phyloP scores from a whole-genome alignment of 2,329 filamentous ascomycete species.

The Venturia pyrina region DNA sequence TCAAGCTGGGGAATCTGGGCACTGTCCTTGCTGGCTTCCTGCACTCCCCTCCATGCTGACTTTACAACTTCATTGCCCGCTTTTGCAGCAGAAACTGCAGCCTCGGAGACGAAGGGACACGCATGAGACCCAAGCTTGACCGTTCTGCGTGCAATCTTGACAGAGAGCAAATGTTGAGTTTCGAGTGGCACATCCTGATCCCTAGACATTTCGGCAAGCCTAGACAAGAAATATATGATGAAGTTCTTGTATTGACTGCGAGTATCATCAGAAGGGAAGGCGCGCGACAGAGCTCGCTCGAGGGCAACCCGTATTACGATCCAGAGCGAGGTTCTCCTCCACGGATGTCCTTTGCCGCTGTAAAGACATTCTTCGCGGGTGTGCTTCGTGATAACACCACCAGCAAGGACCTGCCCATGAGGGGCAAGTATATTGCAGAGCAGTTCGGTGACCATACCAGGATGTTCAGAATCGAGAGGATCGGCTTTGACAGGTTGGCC shows the following conservation, averaged over 20 bases:
- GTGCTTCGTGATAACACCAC: not conserved
- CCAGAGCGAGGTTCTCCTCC: not conserved
- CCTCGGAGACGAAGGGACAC: conserved; percentile 33
- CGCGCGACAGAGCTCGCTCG: not conserved
- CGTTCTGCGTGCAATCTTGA: not conserved
- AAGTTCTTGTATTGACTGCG: not conserved
- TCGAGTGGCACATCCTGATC: not conserved
- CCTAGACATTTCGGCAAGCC: not conserved
- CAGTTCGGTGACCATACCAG: not conserved
- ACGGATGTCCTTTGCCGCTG: not conserved
- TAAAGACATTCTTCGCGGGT: not conserved
- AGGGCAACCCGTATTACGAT: not conserved
- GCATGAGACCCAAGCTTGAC: not conserved
- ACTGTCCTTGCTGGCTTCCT: not conserved
- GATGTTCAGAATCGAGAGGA: not conserved
- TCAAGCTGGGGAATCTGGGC: too few relatives aligned
- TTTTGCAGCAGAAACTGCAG: not conserved
- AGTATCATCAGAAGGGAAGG: not conserved
- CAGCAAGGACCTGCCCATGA: not conserved
- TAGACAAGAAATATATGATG: not conserved
- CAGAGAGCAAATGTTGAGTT: not conserved
- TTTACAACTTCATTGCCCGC: not conserved
- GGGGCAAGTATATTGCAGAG: not conserved
- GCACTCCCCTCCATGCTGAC: not conserved
- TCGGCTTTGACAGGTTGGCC: not conserved